Conservation (phyloP, 345 rosid genomes). For the Dipteronia dyeriana region DNA sequence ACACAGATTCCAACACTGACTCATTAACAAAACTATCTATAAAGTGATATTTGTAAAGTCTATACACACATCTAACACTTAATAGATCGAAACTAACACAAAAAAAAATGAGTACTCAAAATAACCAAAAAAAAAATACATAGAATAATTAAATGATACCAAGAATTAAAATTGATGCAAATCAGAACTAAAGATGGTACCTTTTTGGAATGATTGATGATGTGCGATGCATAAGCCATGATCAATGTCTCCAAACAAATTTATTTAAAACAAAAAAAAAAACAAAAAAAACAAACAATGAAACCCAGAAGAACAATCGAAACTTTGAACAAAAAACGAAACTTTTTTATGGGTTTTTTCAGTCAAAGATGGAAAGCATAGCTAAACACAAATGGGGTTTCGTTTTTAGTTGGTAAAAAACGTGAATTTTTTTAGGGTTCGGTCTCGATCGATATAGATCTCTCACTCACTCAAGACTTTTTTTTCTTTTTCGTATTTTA, state of each 20-base stretch:
- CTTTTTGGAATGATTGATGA: slow-evolving; percentile 65
- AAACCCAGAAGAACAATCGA: not conserved
- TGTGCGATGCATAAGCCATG: slow-evolving; percentile 62
- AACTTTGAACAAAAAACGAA: not conserved
- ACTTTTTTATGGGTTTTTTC: not conserved
- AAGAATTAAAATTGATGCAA: not conserved
- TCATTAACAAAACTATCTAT: not conserved
- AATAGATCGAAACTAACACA: not conserved
- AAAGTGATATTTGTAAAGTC: not conserved
- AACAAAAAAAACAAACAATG: not conserved
- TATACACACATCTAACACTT: not conserved
- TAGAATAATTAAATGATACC: not conserved
- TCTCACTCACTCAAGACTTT: no score
- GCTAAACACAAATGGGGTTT: not conserved
- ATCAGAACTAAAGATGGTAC: slow-evolving; percentile 20
- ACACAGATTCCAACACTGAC: not conserved
- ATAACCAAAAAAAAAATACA: no score
- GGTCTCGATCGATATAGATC: not conserved
- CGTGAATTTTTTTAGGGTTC: slow-evolving; percentile 12
- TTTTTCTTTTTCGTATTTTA: not conserved
- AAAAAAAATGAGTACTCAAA: not conserved
- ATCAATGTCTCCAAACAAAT: slow-evolving; percentile 17
- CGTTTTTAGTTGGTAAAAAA: not conserved
- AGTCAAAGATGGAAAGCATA: not conserved
- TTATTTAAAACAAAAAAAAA: not conserved